A percentile compares a stretch with the other conserved stretches of the same genome.
Evolutionary conservation across 23 red algal genomes (phyloP).

Genomic region (Gracilariopsis chorda): DNA sequence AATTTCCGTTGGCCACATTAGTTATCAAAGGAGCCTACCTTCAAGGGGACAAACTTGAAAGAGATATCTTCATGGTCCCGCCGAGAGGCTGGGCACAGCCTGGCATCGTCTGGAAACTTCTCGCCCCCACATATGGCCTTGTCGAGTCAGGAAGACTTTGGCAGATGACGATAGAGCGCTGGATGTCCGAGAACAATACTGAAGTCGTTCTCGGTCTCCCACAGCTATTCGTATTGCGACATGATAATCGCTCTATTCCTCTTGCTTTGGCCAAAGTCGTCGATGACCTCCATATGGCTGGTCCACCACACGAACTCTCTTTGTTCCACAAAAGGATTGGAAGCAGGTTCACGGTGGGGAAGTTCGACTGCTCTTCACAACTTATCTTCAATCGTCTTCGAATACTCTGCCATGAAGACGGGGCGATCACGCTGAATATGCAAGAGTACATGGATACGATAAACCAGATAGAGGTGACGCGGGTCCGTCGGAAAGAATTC

Average conservation of each 20-base stretch:
- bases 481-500: neutral
- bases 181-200: neutral
- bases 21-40: conserved; percentile 4
- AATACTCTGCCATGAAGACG: neutral
- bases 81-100: neutral
- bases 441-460: conserved; percentile 32
- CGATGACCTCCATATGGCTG: conserved; percentile 20
- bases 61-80: conserved; percentile 11
- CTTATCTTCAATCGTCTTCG: conserved; percentile 34
- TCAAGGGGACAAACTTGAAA: neutral
- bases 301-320: neutral
- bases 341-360: neutral
- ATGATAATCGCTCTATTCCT: neutral
- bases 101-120: conserved; percentile 24
- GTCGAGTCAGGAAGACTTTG: conserved; percentile 35
- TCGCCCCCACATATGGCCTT: conserved; percentile 25
- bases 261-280: conserved; percentile 42
- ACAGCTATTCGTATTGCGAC: neutral
- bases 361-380: neutral
- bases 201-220: neutral
- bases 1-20: neutral
- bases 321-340: neutral
- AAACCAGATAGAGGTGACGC: neutral
- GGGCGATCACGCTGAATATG: conserved; percentile 11
- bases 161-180: conserved; percentile 14